Base-by-base conservation (phyloP, 352 stramenopile species). In the Globisporangium irregulare region DNA sequence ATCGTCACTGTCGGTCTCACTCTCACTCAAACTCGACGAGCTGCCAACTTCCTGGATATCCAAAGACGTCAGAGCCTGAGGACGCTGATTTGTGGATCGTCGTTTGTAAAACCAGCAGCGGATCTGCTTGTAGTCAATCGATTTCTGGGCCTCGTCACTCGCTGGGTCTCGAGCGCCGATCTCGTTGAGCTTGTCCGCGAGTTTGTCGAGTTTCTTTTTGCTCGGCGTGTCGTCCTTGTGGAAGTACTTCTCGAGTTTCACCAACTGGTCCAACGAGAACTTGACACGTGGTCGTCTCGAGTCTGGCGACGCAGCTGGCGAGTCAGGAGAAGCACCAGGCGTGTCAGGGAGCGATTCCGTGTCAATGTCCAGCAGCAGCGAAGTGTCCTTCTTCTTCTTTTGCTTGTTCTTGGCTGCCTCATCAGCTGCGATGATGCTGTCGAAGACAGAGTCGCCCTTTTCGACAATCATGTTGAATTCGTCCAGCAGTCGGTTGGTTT, bases 71-170 rank as follows among this genome's bases (percentile, higher is more conserved):
- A 93, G 66, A 22, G 84, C 83, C 69, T 93, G 86, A 46, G 86
- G 86, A 51, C 83, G 86, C 54, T 90, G 80, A 46, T 93, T 92
- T 14, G 83, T 87, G 5, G 86, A 92, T 57, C 86, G 80, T 15
- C 87, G 81, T 70, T 95, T 95, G 77, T 95, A 95, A 72, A 95
- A 95, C 87, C 87, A 95, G 67, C 87, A 91, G 5, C 87, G 82
- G 58, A 95, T 87, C 63, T 95, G 87, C 73, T 95, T 95, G 76
- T 94, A 93, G 71, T 95, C 87, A 60, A 92, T 91, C 18, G 75
- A 81, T 24, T 79, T 73, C 60, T 92, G 82, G 7, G 80, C 78
- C 3, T 75, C 76, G 51, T 92, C 82, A 34, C 82, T 89, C 29
- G 70, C 75, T 4, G 79, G 68, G 41, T 92, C 84, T 14, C 75